These are phyloP conservation scores for Olyra latifolia DNA, from an alignment of 176 grass and related monocot genomes.

Conservation along the genomic window DNA sequence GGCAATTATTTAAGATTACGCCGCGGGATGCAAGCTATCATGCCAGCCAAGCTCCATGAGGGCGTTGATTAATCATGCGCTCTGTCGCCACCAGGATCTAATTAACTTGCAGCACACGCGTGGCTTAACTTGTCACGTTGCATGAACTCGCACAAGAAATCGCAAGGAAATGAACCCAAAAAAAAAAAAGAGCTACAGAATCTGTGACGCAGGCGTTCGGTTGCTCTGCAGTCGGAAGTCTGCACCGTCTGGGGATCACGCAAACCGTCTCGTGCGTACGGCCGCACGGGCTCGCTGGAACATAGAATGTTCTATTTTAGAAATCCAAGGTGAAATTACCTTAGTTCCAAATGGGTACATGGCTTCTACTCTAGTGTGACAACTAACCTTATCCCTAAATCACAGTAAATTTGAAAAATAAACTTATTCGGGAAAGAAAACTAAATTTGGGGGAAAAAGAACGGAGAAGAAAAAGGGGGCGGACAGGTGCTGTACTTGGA, in stretches of 20 bases:
- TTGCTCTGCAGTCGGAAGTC: too few relatives aligned
- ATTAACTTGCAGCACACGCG: slow-evolving; percentile 31
- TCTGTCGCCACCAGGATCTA: background rate
- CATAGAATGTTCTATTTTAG: too few relatives aligned
- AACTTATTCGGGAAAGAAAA: too few relatives aligned
- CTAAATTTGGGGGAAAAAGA: background rate
- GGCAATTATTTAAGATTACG: slow-evolving; percentile 17
- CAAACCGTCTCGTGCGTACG: background rate
- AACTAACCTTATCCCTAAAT: too few relatives aligned
- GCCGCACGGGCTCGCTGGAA: too few relatives aligned
- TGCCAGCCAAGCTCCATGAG: background rate
- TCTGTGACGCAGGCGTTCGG: background rate
- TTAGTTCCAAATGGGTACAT: background rate
- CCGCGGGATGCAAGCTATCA: background rate
- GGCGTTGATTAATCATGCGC: slow-evolving; percentile 2
- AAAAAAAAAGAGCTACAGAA: background rate
- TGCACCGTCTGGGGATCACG: background rate
- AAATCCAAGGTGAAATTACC: too few relatives aligned
- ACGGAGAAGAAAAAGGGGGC: background rate
- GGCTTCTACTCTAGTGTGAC: background rate
- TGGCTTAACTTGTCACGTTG: background rate
- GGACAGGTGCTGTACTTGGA: background rate
- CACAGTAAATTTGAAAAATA: too few relatives aligned
- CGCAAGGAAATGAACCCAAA: background rate
- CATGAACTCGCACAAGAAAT: background rate